A percentile compares a stretch with the other conserved stretches of the same genome.
Conservation (phyloP, 2,329 filamentous ascomycete genomes). For the Chaetomium sp. region DNA sequence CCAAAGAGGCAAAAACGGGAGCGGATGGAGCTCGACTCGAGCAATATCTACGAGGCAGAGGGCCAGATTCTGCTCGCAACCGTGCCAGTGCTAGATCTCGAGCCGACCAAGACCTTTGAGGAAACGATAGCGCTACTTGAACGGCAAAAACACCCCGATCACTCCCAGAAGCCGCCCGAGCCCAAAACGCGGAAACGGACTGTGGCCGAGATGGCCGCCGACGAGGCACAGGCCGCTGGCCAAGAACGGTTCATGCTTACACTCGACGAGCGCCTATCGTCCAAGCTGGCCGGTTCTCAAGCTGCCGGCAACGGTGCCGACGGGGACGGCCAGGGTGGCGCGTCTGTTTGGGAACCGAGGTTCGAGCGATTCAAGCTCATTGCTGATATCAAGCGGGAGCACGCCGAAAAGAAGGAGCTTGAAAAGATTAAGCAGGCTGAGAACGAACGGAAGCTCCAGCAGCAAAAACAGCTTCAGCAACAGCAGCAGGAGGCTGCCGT, state of each 20-base stretch:
- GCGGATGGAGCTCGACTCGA: slow-evolving; percentile 69
- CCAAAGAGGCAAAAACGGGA: slow-evolving; percentile 63
- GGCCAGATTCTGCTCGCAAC: slow-evolving; percentile 68
- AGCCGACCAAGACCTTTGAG: slow-evolving; percentile 62
- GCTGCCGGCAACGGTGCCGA: slow-evolving; percentile 56
- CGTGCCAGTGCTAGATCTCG: slow-evolving; percentile 67
- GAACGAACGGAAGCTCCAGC: slow-evolving; percentile 47
- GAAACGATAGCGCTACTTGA: slow-evolving; percentile 68
- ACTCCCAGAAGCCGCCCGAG: slow-evolving; percentile 67
- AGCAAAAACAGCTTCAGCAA: slow-evolving; percentile 41
- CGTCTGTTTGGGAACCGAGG: slow-evolving; percentile 70
- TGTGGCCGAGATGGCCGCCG: slow-evolving; percentile 87
- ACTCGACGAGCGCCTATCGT: slow-evolving; percentile 73
- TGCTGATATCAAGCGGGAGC: slow-evolving; percentile 72
- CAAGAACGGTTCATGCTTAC: slow-evolving; percentile 90
- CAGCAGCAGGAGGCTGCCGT: slow-evolving; percentile 36
- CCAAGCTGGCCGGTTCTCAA: slow-evolving; percentile 51
- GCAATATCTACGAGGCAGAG: slow-evolving; percentile 68
- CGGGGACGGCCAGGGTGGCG: slow-evolving; percentile 64
- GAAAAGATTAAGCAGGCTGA: slow-evolving; percentile 65
- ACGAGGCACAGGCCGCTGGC: slow-evolving; percentile 84
- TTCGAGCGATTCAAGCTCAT: slow-evolving; percentile 92
- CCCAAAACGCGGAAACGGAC: slow-evolving; percentile 91
- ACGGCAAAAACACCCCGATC: slow-evolving; percentile 66
- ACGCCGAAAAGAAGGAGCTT: slow-evolving; percentile 68